phyloP scores from a whole-genome alignment of 2,329 filamentous ascomycete genomes.

The Pyrenophora seminiperda region DNA sequence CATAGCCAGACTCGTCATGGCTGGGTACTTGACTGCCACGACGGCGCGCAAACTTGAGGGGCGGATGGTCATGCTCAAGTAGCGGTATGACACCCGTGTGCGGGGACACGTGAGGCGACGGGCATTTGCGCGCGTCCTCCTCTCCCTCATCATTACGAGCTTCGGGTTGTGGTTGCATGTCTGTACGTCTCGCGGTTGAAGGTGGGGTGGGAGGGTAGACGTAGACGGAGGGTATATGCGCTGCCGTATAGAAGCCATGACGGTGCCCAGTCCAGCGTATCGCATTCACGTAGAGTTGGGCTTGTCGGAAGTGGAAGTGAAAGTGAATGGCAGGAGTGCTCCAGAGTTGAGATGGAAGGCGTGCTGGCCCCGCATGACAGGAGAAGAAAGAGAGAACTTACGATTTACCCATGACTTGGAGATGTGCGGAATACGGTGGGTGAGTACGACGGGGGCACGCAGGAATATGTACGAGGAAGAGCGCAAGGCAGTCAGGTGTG shows the following conservation, averaged over 20 bases:
- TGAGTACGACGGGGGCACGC: constrained; percentile 5
- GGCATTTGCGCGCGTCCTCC: constrained; percentile 7
- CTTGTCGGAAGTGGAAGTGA: constrained; percentile 21
- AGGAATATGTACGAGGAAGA: constrained; percentile 13
- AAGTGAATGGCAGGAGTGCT: constrained; percentile 28
- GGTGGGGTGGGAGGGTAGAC: constrained; percentile 2
- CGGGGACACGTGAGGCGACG: constrained; percentile 20
- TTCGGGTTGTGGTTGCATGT: constrained; percentile 15
- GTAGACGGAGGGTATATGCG: not conserved
- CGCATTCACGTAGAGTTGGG: constrained; percentile 8
- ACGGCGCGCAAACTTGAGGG: constrained; percentile 42
- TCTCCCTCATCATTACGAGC: constrained; percentile 6
- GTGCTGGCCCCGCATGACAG: constrained; percentile 19
- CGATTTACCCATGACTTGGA: constrained; percentile 49
- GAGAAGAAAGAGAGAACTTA: constrained; percentile 38
- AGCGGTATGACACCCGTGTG: constrained; percentile 30
- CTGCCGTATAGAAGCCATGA: constrained; percentile 14
- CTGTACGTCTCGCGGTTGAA: constrained; percentile 13
- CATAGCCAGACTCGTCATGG: constrained; percentile 32
- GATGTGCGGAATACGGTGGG: constrained; percentile 7
- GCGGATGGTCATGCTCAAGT: constrained; percentile 27
- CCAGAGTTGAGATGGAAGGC: constrained; percentile 19
- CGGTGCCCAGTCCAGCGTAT: constrained; percentile 3
- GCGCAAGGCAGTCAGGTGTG: constrained; percentile 19
- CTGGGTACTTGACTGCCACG: constrained; percentile 30